Evolutionary conservation across 1,284 basidiomycete species (phyloP), one percentile per base, ranked within the genome.

Genomic region (Porogramme epimiltina): DNA sequence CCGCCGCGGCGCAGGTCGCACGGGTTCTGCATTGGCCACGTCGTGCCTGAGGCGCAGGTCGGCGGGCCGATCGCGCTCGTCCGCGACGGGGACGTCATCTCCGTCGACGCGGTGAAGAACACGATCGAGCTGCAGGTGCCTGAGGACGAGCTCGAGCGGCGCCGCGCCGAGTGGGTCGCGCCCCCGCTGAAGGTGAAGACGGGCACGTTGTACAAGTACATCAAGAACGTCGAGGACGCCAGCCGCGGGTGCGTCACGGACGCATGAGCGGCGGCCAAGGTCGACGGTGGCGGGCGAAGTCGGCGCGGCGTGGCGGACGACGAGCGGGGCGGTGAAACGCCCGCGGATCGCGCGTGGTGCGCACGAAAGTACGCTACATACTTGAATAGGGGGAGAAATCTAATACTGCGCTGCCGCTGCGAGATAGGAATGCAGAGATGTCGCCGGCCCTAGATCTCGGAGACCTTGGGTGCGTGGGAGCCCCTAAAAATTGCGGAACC

Each of bases 51-150:
- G 69, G 93, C 93, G 5, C 90, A 91, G 64, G 85, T 87, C 25
- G 94, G 94, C 34, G 94, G 94, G 2, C 92, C 93, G 5, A 96
- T 97, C 65, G 94, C 90, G 10, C 81, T 97, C 20, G 89, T 97
- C 4, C 70, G 82, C 56, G 93, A 96, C 64, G 95, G 94, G 1
- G 94, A 97, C 68, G 73, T 83, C 49, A 92, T 95, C 62, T 82
- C 85, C 36, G 89, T 95, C 52, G 90, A 95, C 65, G 93, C 93
- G 3, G 82, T 91, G 44, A 82, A 83, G 61, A 96, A 96, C 71
- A 85, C 83, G 38, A 84, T 97, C 59, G 80, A 93, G 63, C 72
- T 95, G 34, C 72, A 78, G 4, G 83, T 96, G 23, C 70, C 85
- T 1, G 77, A 79, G 2, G 83, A 85, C 55, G 92, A 93, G 68